A percentile compares a stretch with the other conserved stretches of the same genome.
Conservation (phyloP, 2,329 filamentous ascomycete species). For the Zymoseptoria pseudotritici region DNA sequence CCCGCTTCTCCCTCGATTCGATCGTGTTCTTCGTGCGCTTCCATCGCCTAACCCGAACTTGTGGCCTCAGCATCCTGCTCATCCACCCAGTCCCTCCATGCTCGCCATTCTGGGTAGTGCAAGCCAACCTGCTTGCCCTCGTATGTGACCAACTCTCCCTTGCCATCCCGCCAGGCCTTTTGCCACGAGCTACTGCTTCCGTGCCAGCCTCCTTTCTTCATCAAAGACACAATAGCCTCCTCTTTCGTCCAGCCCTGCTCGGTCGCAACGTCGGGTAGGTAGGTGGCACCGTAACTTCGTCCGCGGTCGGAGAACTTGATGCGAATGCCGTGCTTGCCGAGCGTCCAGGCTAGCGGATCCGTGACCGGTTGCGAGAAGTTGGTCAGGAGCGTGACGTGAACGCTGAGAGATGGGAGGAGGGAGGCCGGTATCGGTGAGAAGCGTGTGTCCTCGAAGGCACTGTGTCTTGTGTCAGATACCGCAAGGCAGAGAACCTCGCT, state of each 20-base stretch:
- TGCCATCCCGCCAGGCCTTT: constrained; percentile 66
- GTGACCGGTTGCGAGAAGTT: constrained; percentile 56
- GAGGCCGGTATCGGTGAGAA: constrained; percentile 59
- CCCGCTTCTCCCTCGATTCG: too few species aligned
- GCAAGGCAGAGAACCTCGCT: not conserved
- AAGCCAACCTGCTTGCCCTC: constrained; percentile 73
- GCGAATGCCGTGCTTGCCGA: constrained; percentile 79
- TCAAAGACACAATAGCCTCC: constrained; percentile 79
- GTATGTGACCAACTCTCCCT: constrained; percentile 70
- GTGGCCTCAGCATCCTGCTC: constrained; percentile 5
- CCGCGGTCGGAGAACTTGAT: constrained; percentile 74
- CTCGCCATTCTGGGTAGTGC: constrained; percentile 65
- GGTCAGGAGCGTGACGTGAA: constrained; percentile 61
- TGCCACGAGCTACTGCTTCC: constrained; percentile 42
- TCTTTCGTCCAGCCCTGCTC: constrained; percentile 96
- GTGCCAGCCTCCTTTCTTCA: constrained; percentile 90
- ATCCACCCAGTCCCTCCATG: constrained; percentile 69
- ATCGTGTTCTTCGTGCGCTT: not conserved
- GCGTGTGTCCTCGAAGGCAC: constrained; percentile 57
- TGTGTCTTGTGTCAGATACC: constrained; percentile 23
- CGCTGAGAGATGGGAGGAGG: constrained; percentile 61
- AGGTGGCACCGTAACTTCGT: constrained; percentile 73
- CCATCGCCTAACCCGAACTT: not conserved
- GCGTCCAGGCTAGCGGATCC: constrained; percentile 72
- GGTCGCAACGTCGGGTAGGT: constrained; percentile 80